A percentile compares a stretch with the other conserved stretches of the same genome.
phyloP scores from a whole-genome alignment of 2,329 filamentous ascomycete species.

The Fusarium lateritium region DNA sequence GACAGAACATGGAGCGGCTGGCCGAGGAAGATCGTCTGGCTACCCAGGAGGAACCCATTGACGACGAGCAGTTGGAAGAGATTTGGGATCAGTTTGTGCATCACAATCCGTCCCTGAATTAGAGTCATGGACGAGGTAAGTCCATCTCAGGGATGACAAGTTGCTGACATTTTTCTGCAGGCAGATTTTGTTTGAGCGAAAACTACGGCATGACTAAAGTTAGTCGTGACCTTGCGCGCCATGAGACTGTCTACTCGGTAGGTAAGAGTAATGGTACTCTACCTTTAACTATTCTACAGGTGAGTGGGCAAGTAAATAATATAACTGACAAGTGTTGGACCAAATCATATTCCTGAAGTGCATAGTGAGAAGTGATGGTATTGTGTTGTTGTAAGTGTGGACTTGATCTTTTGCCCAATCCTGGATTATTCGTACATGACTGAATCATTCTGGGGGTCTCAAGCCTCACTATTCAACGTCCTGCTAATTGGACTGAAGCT shows the following conservation, averaged over 20 bases:
- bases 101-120: background rate
- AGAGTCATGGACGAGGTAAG: background rate
- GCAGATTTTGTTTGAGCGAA: background rate
- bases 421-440: background rate
- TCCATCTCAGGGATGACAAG: background rate
- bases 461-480: background rate
- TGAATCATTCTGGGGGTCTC: background rate
- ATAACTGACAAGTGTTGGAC: conserved; percentile 4
- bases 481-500: conserved; percentile 52
- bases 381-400: background rate
- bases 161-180: conserved; percentile 6
- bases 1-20: background rate
- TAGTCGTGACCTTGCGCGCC: background rate
- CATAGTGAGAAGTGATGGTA: background rate
- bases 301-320: background rate
- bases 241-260: background rate
- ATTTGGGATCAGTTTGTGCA: background rate
- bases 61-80: background rate
- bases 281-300: background rate
- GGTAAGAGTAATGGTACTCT: background rate
- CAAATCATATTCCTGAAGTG: background rate
- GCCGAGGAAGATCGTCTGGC: background rate
- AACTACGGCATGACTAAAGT: background rate
- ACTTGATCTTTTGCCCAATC: background rate
- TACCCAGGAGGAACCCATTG: background rate